Evolutionary conservation across 805 yeast species (phyloP).

Genomic region (Saccharomycopsis javanensis): DNA sequence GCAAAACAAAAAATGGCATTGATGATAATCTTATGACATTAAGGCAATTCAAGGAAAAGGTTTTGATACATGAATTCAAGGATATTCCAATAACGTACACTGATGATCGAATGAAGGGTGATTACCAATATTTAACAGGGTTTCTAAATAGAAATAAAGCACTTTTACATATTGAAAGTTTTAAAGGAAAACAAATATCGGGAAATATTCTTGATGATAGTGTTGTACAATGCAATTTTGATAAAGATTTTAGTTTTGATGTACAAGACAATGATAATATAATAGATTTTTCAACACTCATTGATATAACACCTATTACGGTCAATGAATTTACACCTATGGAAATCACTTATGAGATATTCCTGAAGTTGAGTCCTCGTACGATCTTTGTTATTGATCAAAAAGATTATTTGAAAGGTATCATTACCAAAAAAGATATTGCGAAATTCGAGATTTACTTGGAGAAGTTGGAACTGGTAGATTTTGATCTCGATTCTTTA

Average conservation of each 20-base stretch:
- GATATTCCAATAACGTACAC: slow-evolving; percentile 2
- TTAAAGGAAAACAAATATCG: background rate
- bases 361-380: slow-evolving; percentile 72
- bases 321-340: slow-evolving; percentile 46
- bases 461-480: slow-evolving; percentile 21
- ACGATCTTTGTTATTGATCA: slow-evolving; percentile 52
- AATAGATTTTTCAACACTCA: background rate
- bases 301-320: slow-evolving; percentile 22
- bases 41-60: background rate
- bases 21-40: background rate
- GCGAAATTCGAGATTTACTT: slow-evolving; percentile 45
- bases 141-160: slow-evolving; percentile 19
- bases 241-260: background rate
- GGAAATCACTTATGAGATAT: slow-evolving; percentile 55
- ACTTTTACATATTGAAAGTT: background rate
- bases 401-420: slow-evolving; percentile 54
- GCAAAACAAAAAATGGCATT: slow-evolving; percentile 16
- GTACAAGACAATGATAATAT: background rate
- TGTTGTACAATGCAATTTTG: background rate
- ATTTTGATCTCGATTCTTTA: slow-evolving; percentile 9
- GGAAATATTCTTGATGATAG: background rate
- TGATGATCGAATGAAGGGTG: slow-evolving; percentile 7
- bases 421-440: slow-evolving; percentile 80
- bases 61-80: slow-evolving; percentile 1
- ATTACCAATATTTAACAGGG: slow-evolving; percentile 26